Evolutionary conservation across 768 basidiomycete genomes (phyloP).

Genomic region (Harrya chromipes): DNA sequence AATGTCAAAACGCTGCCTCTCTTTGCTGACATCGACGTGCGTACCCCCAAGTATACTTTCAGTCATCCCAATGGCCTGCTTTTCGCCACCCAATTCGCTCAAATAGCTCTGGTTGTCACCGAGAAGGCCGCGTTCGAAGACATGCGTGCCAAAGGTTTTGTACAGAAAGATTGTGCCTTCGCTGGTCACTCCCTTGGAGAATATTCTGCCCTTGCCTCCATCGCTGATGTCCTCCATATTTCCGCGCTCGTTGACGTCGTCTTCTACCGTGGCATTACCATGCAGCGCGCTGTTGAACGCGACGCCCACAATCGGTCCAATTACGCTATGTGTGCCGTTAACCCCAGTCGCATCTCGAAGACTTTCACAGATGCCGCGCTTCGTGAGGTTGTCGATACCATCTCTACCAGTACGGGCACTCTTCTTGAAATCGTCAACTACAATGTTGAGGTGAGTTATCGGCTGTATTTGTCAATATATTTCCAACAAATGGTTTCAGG

Average conservation of each 20-base stretch:
- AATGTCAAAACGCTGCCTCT: conserved; percentile 94
- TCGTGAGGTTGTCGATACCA: conserved; percentile 94
- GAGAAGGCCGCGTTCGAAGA: conserved; percentile 99
- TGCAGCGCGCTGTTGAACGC: conserved; percentile 98
- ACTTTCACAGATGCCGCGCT: conserved; percentile 94
- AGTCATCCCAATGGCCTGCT: conserved; percentile 92
- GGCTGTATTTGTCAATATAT: background rate
- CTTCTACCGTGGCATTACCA: conserved; percentile 99
- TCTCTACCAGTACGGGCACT: conserved; percentile 69
- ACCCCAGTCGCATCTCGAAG: conserved; percentile 91
- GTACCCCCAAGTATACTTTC: conserved; percentile 98
- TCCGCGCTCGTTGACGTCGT: conserved; percentile 96
- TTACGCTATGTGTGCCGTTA: conserved; percentile 99
- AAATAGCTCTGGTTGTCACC: conserved; percentile 96
- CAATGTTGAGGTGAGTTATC: conserved; percentile 72
- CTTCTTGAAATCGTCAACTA: conserved; percentile 98
- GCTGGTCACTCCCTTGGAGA: conserved; percentile 98
- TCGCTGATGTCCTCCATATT: conserved; percentile 94
- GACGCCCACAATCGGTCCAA: conserved; percentile 91
- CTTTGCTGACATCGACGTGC: conserved; percentile 92
- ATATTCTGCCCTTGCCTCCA: conserved; percentile 96
- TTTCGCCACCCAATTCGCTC: conserved; percentile 97
- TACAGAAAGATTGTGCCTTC: conserved; percentile 89
- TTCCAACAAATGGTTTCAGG: conserved; percentile 44
- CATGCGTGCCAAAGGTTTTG: conserved; percentile 93